Conservation (phyloP, 768 basidiomycete genomes). For the Myochromella boudieri region DNA sequence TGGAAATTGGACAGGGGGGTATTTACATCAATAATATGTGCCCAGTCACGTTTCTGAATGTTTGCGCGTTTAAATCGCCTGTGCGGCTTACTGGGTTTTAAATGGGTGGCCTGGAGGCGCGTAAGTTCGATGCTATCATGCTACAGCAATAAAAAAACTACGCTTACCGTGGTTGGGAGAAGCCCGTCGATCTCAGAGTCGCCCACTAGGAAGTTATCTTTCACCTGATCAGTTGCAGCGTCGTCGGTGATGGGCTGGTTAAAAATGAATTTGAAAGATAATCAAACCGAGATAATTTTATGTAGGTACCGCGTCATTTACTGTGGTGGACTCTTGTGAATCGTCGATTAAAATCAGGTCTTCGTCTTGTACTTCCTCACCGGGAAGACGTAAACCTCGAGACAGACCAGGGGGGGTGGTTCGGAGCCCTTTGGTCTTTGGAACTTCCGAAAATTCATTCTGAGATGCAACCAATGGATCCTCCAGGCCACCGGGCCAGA, state of each 20-base stretch:
- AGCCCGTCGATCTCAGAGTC: slow-evolving; percentile 73
- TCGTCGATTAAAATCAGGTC: slow-evolving; percentile 33
- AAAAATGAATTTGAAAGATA: not conserved
- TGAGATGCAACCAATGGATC: slow-evolving; percentile 44
- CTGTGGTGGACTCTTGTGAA: slow-evolving; percentile 5
- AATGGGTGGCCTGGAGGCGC: slow-evolving; percentile 48
- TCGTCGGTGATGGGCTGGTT: slow-evolving; percentile 10
- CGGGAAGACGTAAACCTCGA: slow-evolving; percentile 73
- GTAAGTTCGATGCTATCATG: slow-evolving; percentile 1
- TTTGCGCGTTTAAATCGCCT: slow-evolving; percentile 43
- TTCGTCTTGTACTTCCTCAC: slow-evolving; percentile 46
- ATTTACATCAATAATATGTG: slow-evolving; percentile 93
- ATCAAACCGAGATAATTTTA: not conserved
- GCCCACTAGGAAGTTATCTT: slow-evolving; percentile 14
- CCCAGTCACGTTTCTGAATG: slow-evolving; percentile 90
- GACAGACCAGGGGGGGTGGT: slow-evolving; percentile 81
- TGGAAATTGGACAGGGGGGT: slow-evolving; percentile 86
- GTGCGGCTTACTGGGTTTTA: slow-evolving; percentile 51
- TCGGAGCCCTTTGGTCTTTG: slow-evolving; percentile 49
- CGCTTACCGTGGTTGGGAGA: slow-evolving; percentile 59
- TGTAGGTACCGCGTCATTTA: slow-evolving; percentile 19
- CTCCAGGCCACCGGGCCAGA: slow-evolving; percentile 91
- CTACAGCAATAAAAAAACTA: not conserved
- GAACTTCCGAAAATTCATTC: slow-evolving; percentile 25
- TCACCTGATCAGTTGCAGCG: slow-evolving; percentile 12